Evolutionary conservation across 345 rosid species (phyloP).

Genomic region (Aurinia saxatilis): DNA sequence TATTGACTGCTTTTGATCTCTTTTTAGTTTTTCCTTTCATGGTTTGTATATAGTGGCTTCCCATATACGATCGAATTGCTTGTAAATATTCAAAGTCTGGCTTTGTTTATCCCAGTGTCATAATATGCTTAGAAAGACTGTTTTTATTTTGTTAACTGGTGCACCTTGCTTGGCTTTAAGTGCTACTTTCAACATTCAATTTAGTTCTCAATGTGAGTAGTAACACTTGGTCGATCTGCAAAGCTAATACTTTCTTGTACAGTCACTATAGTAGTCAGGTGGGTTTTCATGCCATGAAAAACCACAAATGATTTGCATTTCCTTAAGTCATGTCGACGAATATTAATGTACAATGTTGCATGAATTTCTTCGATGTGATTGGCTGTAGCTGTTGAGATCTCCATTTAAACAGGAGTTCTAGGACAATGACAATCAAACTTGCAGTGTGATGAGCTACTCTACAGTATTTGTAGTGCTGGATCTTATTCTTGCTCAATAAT

Average conservation of each 20-base stretch:
- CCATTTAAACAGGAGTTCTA: not conserved
- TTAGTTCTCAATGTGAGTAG: not conserved
- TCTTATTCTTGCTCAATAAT: not conserved
- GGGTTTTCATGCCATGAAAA: not conserved
- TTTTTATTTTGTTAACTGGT: not conserved
- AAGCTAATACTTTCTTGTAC: not conserved
- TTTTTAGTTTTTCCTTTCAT: not conserved
- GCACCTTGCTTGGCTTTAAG: not conserved
- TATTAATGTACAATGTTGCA: not conserved
- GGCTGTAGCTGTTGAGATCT: not conserved
- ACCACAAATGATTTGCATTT: not conserved
- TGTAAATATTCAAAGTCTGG: too few species aligned
- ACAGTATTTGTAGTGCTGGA: not conserved
- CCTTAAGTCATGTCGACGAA: not conserved
- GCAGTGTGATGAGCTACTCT: not conserved
- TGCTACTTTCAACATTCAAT: not conserved
- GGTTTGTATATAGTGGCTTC: not conserved
- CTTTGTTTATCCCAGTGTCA: too few species aligned
- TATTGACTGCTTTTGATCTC: not conserved
- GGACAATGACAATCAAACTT: not conserved
- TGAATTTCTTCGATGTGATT: not conserved
- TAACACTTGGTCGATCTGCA: not conserved
- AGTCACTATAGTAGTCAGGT: not conserved
- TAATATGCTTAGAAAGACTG: not conserved
- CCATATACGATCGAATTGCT: not conserved